These are phyloP conservation scores for Candida sp. DNA, from an alignment of 1,139 yeast species.

Conservation along the genomic window DNA sequence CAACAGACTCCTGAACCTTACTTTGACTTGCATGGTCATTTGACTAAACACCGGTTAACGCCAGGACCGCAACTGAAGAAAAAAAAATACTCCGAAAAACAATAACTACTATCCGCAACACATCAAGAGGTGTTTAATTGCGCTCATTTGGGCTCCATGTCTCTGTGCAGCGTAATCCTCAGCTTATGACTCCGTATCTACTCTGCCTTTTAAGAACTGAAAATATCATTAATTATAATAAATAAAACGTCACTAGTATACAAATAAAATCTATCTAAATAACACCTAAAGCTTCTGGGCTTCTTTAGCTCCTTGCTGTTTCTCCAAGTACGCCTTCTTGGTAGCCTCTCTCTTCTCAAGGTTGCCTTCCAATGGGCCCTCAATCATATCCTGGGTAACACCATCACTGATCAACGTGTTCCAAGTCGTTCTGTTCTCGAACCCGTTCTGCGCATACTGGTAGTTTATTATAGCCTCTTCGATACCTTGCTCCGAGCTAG, in stretches of 20 bases:
- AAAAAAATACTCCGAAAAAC: no score
- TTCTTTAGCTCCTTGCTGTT: neutral
- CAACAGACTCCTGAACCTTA: no score
- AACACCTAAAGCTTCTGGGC: neutral
- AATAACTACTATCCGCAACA: no score
- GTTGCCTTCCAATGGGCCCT: conserved; percentile 42
- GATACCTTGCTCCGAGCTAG: conserved; percentile 56
- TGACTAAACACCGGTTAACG: no score
- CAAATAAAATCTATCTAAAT: neutral
- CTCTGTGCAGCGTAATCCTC: no score
- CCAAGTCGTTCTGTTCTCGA: conserved; percentile 75
- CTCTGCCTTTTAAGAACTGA: no score
- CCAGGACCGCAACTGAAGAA: no score
- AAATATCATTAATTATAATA: neutral
- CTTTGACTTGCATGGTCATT: no score
- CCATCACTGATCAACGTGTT: conserved; percentile 67
- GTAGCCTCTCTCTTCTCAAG: conserved; percentile 34
- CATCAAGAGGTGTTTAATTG: no score
- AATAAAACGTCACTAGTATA: neutral
- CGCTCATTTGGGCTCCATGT: no score
- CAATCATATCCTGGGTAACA: conserved; percentile 52
- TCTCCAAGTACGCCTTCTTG: conserved; percentile 27
- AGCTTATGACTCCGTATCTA: no score
- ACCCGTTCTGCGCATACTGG: conserved; percentile 71
- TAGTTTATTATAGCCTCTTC: conserved; percentile 74